Evolutionary conservation across 2,329 filamentous ascomycete genomes (phyloP).

Genomic region (Parasarocladium wereldwijsianum): DNA sequence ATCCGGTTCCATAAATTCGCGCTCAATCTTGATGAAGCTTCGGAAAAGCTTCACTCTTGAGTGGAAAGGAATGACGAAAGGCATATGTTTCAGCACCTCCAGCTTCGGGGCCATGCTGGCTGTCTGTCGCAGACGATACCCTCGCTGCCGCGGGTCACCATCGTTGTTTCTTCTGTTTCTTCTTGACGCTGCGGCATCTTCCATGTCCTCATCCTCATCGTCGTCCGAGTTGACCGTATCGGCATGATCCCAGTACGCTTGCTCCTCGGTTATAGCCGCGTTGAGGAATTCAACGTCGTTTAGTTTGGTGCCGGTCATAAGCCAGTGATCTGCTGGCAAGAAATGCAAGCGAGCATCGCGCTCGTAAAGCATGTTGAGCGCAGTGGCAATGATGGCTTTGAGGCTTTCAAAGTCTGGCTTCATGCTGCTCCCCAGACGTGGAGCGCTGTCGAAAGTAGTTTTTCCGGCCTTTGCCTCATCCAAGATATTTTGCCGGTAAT

Average conservation of each 20-base stretch:
- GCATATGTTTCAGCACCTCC: slow-evolving; percentile 89
- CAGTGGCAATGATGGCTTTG: slow-evolving; percentile 62
- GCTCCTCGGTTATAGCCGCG: slow-evolving; percentile 77
- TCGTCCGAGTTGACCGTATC: slow-evolving; percentile 15
- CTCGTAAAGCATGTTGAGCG: slow-evolving; percentile 82
- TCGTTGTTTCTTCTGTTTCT: too few species aligned
- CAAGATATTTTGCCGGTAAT: slow-evolving; percentile 9
- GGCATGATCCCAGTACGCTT: slow-evolving; percentile 49
- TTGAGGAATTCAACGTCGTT: slow-evolving; percentile 81
- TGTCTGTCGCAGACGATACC: slow-evolving; percentile 28
- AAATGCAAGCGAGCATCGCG: slow-evolving; percentile 81
- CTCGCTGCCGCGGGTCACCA: neutral
- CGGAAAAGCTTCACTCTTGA: slow-evolving; percentile 86
- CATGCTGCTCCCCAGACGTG: slow-evolving; percentile 5
- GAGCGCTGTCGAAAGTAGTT: neutral
- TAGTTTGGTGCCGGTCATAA: slow-evolving; percentile 79
- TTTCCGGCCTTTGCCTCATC: neutral
- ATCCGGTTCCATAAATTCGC: slow-evolving; percentile 4
- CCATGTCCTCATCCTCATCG: slow-evolving; percentile 20
- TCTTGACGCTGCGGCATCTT: slow-evolving; percentile 25
- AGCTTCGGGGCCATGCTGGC: slow-evolving; percentile 73
- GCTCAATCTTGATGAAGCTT: slow-evolving; percentile 74
- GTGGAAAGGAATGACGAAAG: slow-evolving; percentile 88
- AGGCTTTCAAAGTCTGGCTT: slow-evolving; percentile 59
- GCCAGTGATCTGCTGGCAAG: slow-evolving; percentile 72